These are phyloP conservation scores for Aspergillus heteromorphus DNA, from an alignment of 495 filamentous ascomycete genomes.

Conservation along the genomic window DNA sequence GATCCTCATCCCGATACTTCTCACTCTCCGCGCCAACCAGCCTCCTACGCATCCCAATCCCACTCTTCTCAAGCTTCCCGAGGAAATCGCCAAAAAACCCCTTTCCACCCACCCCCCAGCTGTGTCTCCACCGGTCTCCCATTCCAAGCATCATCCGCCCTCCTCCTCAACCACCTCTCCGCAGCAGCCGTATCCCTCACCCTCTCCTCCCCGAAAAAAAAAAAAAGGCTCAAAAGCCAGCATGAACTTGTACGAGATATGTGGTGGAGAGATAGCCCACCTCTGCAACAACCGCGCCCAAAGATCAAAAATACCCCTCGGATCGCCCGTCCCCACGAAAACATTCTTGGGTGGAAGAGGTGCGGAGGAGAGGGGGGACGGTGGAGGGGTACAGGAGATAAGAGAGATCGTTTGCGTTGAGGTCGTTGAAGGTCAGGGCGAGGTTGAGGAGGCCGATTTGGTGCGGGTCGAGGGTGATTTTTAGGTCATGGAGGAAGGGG, in stretches of 20 bases:
- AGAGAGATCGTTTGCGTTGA: background rate
- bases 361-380: background rate
- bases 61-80: too few species aligned
- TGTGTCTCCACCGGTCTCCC: too few species aligned
- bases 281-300: background rate
- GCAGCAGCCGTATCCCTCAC: background rate
- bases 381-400: too few species aligned
- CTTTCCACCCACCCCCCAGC: too few species aligned
- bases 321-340: background rate
- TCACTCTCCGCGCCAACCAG: background rate
- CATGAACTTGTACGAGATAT: background rate
- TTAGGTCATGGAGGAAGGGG: background rate
- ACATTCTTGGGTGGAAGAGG: background rate
- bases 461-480: background rate
- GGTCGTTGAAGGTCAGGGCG: background rate
- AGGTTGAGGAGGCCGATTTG: background rate
- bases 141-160: background rate
- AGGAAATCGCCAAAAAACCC: too few species aligned
- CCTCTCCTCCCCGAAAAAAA: too few species aligned
- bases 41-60: background rate
- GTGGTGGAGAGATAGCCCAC: background rate
- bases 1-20: slow-evolving; percentile 1
- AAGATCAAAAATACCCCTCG: background rate
- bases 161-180: background rate
- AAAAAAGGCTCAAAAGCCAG: too few species aligned